Percentiles rank a stretch among this genome's conserved stretches.
Conservation (phyloP, 2,329 filamentous ascomycete species). For the Botrytis elliptica region DNA sequence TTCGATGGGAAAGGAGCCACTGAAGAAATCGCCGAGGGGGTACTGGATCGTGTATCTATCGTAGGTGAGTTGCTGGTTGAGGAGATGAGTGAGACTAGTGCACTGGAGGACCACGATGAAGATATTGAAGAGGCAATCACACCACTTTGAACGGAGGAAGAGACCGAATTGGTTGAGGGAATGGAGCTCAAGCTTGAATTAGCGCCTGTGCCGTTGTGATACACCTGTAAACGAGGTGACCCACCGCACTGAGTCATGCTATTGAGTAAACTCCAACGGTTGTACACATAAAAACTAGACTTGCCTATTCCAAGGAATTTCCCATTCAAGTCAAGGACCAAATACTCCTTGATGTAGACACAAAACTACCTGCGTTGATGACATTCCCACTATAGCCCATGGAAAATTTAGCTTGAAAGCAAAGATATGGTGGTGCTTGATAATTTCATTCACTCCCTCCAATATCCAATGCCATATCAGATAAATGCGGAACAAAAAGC, state of each 20-base stretch:
- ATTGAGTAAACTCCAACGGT: not conserved
- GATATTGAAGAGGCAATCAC: not conserved
- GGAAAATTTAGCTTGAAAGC: not conserved
- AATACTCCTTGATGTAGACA: not conserved
- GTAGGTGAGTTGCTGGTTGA: not conserved
- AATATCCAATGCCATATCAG: constrained; percentile 41
- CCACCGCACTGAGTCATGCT: constrained; percentile 27
- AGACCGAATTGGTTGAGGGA: not conserved
- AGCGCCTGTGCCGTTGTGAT: constrained; percentile 11
- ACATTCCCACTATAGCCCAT: constrained; percentile 35
- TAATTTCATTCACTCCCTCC: constrained; percentile 32
- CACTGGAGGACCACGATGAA: not conserved
- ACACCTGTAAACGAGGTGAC: constrained; percentile 30
- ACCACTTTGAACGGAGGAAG: not conserved
- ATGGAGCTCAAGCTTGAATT: constrained; percentile 15
- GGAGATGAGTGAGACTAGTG: not conserved
- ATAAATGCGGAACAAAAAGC: constrained; percentile 32
- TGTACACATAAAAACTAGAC: not conserved
- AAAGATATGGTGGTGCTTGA: not conserved
- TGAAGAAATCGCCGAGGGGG: not conserved
- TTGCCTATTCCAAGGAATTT: constrained; percentile 5
- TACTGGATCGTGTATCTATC: not conserved
- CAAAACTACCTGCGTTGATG: constrained; percentile 29
- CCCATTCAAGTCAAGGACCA: constrained; percentile 2
- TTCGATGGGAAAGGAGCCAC: constrained; percentile 10